Base-by-base conservation (phyloP, 768 basidiomycete species). In the Macrolepiota albuminosa region DNA sequence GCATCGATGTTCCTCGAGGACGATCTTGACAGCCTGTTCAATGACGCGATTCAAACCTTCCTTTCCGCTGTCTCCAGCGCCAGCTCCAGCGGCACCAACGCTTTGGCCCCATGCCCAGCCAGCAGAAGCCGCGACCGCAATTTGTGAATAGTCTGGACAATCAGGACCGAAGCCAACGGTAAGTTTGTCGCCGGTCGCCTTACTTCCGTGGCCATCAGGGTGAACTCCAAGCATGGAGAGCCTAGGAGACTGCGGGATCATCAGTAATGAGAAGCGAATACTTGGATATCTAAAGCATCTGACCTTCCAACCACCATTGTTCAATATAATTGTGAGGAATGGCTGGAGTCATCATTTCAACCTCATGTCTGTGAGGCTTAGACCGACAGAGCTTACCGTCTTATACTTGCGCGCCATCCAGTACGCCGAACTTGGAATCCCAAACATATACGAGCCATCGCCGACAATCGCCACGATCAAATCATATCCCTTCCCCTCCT, bases 321-420 rank as follows among this genome's bases (percentile, higher is more conserved):
- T 89, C 14, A 91, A 70, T 0, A 90, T 75, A 62, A 90, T 74
- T 0, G 86, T 89, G 31, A 89, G 69, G 74, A 88, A 89, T 1
- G 87, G 88, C 86, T 88, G 39, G 16, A 33, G 11, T 29, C 26
- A 18, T 36, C n/a, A 6, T 0, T 37, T 59, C 36, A 60, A 7
- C 3, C 39, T 13, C 21, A 13, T 34, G 16, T 42, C 51, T 33
- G 52, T 42, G 54, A 21, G 42, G 42, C n/a, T 31, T 4, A 26
- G 11, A n/a, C 7, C 26, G 37, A 43, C 40, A 3, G 51, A 13
- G 69, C 80, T 60, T 58, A 88, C 88, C 26, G 88, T 85, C 36
- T 84, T 71, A 68, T 90, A 90, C 49, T 78, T 78, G 64, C 81
- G 77, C 1, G 89, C 87, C 71, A 89, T 88, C 89, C 89, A 90